These are phyloP conservation scores for Phylloboletellus chloephorus DNA, from an alignment of 1,284 basidiomycete genomes.

Conservation along the genomic window DNA sequence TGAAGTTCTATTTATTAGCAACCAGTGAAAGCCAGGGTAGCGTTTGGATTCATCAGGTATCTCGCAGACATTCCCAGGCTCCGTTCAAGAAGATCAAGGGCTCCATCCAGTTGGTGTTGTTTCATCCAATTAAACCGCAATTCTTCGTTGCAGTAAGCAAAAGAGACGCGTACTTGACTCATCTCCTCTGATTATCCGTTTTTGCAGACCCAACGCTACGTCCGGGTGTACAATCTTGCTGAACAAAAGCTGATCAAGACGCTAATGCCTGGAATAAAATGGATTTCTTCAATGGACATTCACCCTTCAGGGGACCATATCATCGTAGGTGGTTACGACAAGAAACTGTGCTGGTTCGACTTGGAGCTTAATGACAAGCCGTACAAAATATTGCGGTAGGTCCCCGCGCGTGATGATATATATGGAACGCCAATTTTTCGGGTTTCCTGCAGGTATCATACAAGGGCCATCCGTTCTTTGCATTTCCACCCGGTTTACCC, in stretches of 20 bases:
- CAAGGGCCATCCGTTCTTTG: conserved; percentile 86
- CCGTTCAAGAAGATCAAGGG: conserved; percentile 96
- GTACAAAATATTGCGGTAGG: conserved; percentile 88
- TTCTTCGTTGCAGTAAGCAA: conserved; percentile 91
- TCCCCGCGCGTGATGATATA: conserved; percentile 4
- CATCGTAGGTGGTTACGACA: conserved; percentile 96
- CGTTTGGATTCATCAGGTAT: conserved; percentile 93
- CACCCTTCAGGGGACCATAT: conserved; percentile 95
- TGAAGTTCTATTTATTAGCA: conserved; percentile 37
- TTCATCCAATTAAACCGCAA: conserved; percentile 92
- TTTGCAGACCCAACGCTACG: conserved; percentile 86
- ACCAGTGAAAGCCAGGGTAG: conserved; percentile 60
- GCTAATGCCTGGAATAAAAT: conserved; percentile 86
- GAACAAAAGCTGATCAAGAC: conserved; percentile 94
- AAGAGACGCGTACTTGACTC: conserved; percentile 1
- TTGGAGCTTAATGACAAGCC: conserved; percentile 93
- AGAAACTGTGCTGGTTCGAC: conserved; percentile 98
- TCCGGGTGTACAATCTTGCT: conserved; percentile 92
- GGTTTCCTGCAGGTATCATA: conserved; percentile 69
- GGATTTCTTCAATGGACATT: conserved; percentile 96
- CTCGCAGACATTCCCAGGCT: conserved; percentile 91
- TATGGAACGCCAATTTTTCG: conserved; percentile 15
- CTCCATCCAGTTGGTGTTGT: conserved; percentile 83
- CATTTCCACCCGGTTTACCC: conserved; percentile 94
- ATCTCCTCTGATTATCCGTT: conserved; percentile 11